Conservation (phyloP, 805 yeast genomes). For the Barnettozyma vustinii region DNA sequence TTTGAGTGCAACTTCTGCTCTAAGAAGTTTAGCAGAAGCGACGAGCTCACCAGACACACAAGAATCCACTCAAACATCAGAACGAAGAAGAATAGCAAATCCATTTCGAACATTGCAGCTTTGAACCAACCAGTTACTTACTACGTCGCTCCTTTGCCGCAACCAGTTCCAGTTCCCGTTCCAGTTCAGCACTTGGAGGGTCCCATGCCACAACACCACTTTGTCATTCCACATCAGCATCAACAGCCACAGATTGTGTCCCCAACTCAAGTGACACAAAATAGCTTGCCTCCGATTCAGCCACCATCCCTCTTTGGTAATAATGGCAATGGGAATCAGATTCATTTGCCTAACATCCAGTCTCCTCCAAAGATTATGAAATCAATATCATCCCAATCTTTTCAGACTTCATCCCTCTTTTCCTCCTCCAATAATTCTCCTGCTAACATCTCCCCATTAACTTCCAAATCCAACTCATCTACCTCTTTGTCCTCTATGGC, state of each 20-base stretch:
- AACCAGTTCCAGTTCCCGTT: slow-evolving; percentile 1
- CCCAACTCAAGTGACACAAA: slow-evolving; percentile 5
- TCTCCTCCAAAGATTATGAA: slow-evolving; percentile 27
- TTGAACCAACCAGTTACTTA: slow-evolving; percentile 25
- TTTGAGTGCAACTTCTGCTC: slow-evolving; percentile 77
- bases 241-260: background rate
- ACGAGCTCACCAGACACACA: slow-evolving; percentile 82
- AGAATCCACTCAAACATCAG: slow-evolving; percentile 68
- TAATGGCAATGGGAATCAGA: slow-evolving; percentile 10
- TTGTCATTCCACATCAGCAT: slow-evolving; percentile 5
- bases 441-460: slow-evolving; percentile 20
- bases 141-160: slow-evolving; percentile 19
- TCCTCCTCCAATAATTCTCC: slow-evolving; percentile 22
- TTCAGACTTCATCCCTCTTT: slow-evolving; percentile 22
- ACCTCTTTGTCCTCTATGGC: slow-evolving; percentile 23
- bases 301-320: slow-evolving; percentile 16
- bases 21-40: slow-evolving; percentile 73
- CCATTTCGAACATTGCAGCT: slow-evolving; percentile 9
- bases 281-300: background rate
- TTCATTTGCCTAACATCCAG: slow-evolving; percentile 23
- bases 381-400: slow-evolving; percentile 20
- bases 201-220: background rate
- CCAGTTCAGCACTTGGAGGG: background rate
- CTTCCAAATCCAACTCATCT: slow-evolving; percentile 25
- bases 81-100: slow-evolving; percentile 36